phyloP scores from a whole-genome alignment of 192 early-diverging fungal species.

The Mortierella alpina region DNA sequence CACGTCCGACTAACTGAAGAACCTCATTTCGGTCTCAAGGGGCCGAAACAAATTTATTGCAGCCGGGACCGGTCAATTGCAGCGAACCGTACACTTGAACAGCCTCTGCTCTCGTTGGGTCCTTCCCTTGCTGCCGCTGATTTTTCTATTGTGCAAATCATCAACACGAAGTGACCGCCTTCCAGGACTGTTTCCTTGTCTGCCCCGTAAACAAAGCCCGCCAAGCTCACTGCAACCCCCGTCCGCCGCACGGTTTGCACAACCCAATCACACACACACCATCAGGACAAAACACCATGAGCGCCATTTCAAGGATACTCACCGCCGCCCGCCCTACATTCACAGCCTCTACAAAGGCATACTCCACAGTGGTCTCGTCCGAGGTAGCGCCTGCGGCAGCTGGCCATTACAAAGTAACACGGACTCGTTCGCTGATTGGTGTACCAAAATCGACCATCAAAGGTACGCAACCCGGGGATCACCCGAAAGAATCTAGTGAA shows the following conservation, averaged over 20 bases:
- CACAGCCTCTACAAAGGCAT: slow-evolving; percentile 26
- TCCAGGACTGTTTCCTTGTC: neutral
- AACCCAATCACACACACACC: slow-evolving; percentile 1
- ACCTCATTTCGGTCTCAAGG: slow-evolving; percentile 4
- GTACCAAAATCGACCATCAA: slow-evolving; percentile 52
- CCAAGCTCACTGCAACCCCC: neutral
- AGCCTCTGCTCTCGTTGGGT: too few species aligned
- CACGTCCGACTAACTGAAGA: slow-evolving; percentile 56
- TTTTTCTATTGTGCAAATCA: too few species aligned
- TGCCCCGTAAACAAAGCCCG: slow-evolving; percentile 5
- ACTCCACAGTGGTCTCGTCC: slow-evolving; percentile 21
- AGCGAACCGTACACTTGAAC: too few species aligned
- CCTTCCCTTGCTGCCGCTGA: too few species aligned
- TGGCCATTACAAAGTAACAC: slow-evolving; percentile 50
- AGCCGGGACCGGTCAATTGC: too few species aligned
- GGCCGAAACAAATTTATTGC: neutral
- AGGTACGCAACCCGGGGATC: slow-evolving; percentile 15
- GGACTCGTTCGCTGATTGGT: slow-evolving; percentile 48
- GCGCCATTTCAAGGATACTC: slow-evolving; percentile 37
- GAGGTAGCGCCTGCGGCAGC: slow-evolving; percentile 1
- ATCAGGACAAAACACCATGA: slow-evolving; percentile 18
- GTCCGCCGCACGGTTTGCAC: neutral
- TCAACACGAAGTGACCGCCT: neutral
- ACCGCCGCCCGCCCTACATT: slow-evolving; percentile 18
- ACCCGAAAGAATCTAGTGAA: neutral